A percentile compares a stretch with the other conserved stretches of the same genome.
phyloP scores from a whole-genome alignment of 495 filamentous ascomycete genomes.

The Aspergillus bertholletiae region DNA sequence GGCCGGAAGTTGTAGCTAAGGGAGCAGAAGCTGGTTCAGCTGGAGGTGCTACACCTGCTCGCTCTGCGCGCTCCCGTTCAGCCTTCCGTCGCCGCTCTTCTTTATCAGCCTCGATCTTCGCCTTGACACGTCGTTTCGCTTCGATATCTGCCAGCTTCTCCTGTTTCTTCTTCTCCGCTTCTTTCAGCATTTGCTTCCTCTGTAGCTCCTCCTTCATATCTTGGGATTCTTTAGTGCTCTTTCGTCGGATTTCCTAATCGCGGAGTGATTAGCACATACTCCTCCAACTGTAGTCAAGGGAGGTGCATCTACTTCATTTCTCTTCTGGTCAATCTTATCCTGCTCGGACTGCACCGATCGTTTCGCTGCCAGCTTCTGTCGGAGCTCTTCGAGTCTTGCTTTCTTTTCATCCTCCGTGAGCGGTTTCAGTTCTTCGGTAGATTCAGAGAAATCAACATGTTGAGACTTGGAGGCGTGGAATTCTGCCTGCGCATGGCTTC shows the following conservation, averaged over 20 bases:
- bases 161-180: conserved; percentile 73
- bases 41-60: conserved; percentile 66
- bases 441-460: conserved; percentile 91
- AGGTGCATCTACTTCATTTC: conserved; percentile 70
- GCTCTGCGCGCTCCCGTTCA: conserved; percentile 77
- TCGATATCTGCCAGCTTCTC: conserved; percentile 87
- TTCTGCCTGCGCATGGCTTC: conserved; percentile 72
- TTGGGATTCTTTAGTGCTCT: conserved; percentile 74
- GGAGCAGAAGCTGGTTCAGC: conserved; percentile 36
- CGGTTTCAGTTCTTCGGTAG: conserved; percentile 83
- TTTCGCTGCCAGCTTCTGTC: conserved; percentile 70
- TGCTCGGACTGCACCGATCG: conserved; percentile 61
- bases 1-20: conserved; percentile 35
- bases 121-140: conserved; percentile 83
- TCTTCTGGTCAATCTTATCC: conserved; percentile 81
- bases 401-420: conserved; percentile 92
- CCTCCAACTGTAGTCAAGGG: not conserved
- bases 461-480: conserved; percentile 88
- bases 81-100: conserved; percentile 76
- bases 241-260: conserved; percentile 75
- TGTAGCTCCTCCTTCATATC: conserved; percentile 78
- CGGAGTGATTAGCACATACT: not conserved
- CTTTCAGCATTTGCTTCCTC: conserved; percentile 85
- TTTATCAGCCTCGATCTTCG: conserved; percentile 89
- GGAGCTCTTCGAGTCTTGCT: conserved; percentile 68